Base-by-base conservation (phyloP, 176 grass and related monocot genomes). In the Cenchrus purpureus region DNA sequence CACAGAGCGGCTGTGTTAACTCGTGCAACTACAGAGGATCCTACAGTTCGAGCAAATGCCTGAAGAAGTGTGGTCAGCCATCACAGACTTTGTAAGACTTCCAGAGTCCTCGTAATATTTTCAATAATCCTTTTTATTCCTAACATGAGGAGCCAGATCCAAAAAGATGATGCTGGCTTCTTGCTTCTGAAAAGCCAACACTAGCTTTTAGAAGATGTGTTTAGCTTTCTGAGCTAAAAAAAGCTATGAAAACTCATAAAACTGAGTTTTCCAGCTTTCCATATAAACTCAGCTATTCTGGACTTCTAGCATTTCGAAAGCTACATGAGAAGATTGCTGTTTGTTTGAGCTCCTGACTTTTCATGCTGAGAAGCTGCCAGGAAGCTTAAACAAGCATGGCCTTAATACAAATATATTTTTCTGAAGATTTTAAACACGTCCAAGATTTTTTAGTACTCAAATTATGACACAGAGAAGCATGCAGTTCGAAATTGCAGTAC, bases 61-160 rank as follows among this genome's bases (percentile, higher is more conserved):
- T 89, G 25, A 97, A 97, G 78, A 97, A 92, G 83, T 99, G 97
- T 64, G 92, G 97, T 17, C 94, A 97, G n/a, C 91, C 97, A 51
- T 99, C 97, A 46, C 97, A 99, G 46, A 79, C 34, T 59, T 77
- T 96, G 94, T 99, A 97, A 53, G 95, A 74, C 76, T 77, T 82
- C 28, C 57, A 64, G 11, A 67, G 50, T 1, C 34, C 77, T 31
- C 43, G 11, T 37, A 80, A 5, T 8, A 78, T 31, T 69, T 81
- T 44, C 63, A 64, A 65, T 56, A 5, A 10, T 54, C 34, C 15
- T 34, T 72, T 67, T 48, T 34, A 8, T 63, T 68, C 29, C 66
- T 51, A 57, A 64, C 49, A 65, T 69, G 34, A 28, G 51, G 37
- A 72, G 8, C 49, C 5, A 49, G 25, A 25, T 25, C 25, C 25